Evolutionary conservation across 768 basidiomycete species (phyloP), one percentile per base, ranked within the genome.

Genomic region (Dioszegia aurantiaca): DNA sequence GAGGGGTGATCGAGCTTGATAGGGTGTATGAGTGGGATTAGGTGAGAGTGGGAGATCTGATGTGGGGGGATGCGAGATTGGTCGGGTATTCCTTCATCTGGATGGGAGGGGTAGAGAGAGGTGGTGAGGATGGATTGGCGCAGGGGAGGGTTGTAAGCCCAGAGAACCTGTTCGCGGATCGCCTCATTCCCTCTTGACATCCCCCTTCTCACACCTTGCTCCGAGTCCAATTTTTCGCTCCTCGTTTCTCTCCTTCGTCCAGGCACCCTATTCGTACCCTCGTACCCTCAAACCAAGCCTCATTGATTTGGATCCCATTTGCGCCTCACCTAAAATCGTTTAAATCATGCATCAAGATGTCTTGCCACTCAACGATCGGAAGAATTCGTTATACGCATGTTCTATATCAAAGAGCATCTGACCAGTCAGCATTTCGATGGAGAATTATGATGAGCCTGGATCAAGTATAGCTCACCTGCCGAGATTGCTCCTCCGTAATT

Each of bases 351-450:
- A 49, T 54, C 19, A 56, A 39, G 45, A 31, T 43, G 55, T 12
- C 54, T 69, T 69, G 23, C 61, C 63, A 27, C 67, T 67, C 5
- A 77, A 60, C 8, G 74, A 75, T 11, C 73, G 60, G 81, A 91
- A 90, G 79, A 91, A 92, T 76, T 94, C 89, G 17, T 88, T 87
- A 70, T 98, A 98, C 0, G 94, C 92, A 68, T 94, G 86, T 65
- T 98, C 93, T 52, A 95, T 89, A 69, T 98, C 94, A 70, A 97
- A 98, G n/a, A 90, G 80, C 60, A 98, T 81, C 89, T 95, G 16
- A n/a, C 6, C 12, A 17, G 4, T 39, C 36, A 28, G 51, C 39
- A 30, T 19, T 16, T 8, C 33, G 8, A 33, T 6, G 6, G 6
- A 33, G 8, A 33, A 6, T 6, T 33, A 6, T 14, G 14, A 33